Evolutionary conservation across 1,284 basidiomycete genomes (phyloP).

Genomic region (Sporisorium reilianum): DNA sequence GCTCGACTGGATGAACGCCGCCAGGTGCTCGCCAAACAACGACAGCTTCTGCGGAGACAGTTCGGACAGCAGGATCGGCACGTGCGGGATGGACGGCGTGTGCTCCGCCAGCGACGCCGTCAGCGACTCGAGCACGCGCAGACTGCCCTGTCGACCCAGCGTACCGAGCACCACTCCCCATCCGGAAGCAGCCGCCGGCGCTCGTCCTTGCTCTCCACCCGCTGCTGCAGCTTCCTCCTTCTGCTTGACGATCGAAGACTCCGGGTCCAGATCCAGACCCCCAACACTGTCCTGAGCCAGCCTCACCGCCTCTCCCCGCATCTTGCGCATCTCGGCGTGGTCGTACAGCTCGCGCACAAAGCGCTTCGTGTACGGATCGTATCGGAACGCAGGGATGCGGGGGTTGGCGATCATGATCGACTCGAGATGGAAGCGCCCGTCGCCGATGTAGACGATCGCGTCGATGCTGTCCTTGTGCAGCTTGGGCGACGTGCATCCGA

Average conservation of each 20-base stretch:
- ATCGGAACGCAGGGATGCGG: conserved; percentile 92
- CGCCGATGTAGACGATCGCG: conserved; percentile 81
- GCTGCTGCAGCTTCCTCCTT: conserved; percentile 22
- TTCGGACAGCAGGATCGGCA: conserved; percentile 93
- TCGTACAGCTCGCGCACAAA: conserved; percentile 92
- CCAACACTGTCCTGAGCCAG: conserved; percentile 51
- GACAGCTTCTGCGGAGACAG: conserved; percentile 92
- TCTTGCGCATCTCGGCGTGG: conserved; percentile 86
- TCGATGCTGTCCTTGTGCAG: conserved; percentile 68
- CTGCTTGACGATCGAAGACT: conserved; percentile 20
- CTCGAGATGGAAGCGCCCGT: conserved; percentile 97
- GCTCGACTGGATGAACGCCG: conserved; percentile 92
- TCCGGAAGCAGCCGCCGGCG: conserved; percentile 19
- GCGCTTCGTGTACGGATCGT: conserved; percentile 98
- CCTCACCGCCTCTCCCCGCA: conserved; percentile 79
- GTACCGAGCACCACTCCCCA: conserved; percentile 99
- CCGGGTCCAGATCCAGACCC: conserved; percentile 30
- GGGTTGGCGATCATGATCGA: conserved; percentile 99
- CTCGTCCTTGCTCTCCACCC: conserved; percentile 51
- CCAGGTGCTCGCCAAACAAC: conserved; percentile 80
- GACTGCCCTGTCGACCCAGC: conserved; percentile 90
- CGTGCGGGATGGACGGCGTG: conserved; percentile 74
- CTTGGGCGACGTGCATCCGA: conserved; percentile 94
- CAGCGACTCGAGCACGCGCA: conserved; percentile 80
- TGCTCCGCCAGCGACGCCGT: conserved; percentile 38